Percentiles rank a stretch among this genome's conserved stretches.
Evolutionary conservation across 2,329 filamentous ascomycete species (phyloP).

Genomic region (Fulvia fulva): DNA sequence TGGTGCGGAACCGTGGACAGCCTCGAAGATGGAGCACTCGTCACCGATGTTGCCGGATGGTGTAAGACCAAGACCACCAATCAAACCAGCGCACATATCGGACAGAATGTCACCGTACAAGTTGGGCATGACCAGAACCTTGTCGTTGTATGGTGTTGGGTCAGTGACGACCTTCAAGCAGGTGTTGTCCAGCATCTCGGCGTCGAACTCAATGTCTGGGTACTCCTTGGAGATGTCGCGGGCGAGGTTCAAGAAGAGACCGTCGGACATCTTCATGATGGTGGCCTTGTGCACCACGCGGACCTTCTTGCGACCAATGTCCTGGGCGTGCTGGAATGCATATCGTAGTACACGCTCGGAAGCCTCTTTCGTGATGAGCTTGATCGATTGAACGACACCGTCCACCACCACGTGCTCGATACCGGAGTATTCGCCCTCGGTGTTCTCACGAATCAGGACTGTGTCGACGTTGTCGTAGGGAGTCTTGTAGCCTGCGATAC

Average conservation of each 20-base stretch:
- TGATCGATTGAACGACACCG: slow-evolving; percentile 98
- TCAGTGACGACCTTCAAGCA: slow-evolving; percentile 99
- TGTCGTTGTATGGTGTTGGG: slow-evolving; percentile 95
- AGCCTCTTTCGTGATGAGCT: slow-evolving; percentile 95
- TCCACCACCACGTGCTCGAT: slow-evolving; percentile 98
- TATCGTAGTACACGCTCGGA: slow-evolving; percentile 94
- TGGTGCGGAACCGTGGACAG: slow-evolving; percentile 93
- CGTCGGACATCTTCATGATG: slow-evolving; percentile 99
- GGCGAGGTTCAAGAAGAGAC: slow-evolving; percentile 89
- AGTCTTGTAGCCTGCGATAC: slow-evolving; percentile 95
- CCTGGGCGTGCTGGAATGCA: slow-evolving; percentile 95
- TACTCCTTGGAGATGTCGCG: slow-evolving; percentile 88
- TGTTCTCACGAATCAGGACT: slow-evolving; percentile 98
- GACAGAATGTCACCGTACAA: slow-evolving; percentile 99
- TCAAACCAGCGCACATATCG: slow-evolving; percentile 98
- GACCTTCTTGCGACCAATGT: slow-evolving; percentile 93
- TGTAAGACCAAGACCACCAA: slow-evolving; percentile 93
- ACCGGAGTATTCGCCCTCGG: slow-evolving; percentile 98
- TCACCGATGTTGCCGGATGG: slow-evolving; percentile 98
- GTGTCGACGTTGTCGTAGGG: slow-evolving; percentile 97
- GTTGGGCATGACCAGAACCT: slow-evolving; percentile 96
- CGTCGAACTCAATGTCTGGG: slow-evolving; percentile 92
- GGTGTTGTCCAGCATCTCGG: slow-evolving; percentile 97
- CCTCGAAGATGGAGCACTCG: slow-evolving; percentile 99
- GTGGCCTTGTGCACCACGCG: slow-evolving; percentile 99